phyloP scores from a whole-genome alignment of 2,329 filamentous ascomycete genomes.

The Massarina eburnea region DNA sequence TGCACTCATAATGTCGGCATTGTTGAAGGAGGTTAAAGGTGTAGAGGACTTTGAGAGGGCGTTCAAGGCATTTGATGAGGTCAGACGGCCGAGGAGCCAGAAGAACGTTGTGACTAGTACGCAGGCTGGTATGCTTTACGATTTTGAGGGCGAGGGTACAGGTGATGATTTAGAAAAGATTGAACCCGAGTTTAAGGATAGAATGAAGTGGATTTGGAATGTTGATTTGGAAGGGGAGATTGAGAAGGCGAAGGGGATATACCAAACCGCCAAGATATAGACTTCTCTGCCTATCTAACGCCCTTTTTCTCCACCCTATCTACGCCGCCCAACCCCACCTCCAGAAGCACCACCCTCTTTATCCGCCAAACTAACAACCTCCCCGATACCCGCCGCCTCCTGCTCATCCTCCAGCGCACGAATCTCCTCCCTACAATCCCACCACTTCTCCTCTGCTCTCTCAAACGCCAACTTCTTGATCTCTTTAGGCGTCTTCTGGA shows the following conservation, averaged over 20 bases:
- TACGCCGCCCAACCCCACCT: constrained; percentile 38
- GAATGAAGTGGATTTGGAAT: constrained; percentile 47
- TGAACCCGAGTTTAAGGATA: constrained; percentile 28
- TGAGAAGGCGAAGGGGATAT: constrained; percentile 31
- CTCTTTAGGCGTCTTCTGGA: constrained; percentile 78
- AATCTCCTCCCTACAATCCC: constrained; percentile 95
- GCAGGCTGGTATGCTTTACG: constrained; percentile 42
- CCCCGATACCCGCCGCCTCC: constrained; percentile 90
- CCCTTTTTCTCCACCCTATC: constrained; percentile 18
- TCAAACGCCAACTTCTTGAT: constrained; percentile 89
- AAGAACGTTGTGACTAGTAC: constrained; percentile 32
- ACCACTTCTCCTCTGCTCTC: constrained; percentile 95
- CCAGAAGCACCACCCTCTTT: constrained; percentile 52
- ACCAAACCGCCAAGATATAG: constrained; percentile 17
- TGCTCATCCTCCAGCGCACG: constrained; percentile 91
- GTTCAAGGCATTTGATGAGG: constrained; percentile 32
- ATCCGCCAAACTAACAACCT: constrained; percentile 86
- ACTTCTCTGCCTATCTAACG: no score
- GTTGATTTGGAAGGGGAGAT: constrained; percentile 41
- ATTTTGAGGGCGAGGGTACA: constrained; percentile 38
- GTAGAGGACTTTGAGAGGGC: constrained; percentile 37
- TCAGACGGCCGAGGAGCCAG: constrained; percentile 30
- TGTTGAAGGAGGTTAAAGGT: constrained; percentile 31
- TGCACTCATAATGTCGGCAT: constrained; percentile 37
- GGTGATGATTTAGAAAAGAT: constrained; percentile 45